phyloP scores from a whole-genome alignment of 176 grass and related monocot genomes.

The Carex parvula region DNA sequence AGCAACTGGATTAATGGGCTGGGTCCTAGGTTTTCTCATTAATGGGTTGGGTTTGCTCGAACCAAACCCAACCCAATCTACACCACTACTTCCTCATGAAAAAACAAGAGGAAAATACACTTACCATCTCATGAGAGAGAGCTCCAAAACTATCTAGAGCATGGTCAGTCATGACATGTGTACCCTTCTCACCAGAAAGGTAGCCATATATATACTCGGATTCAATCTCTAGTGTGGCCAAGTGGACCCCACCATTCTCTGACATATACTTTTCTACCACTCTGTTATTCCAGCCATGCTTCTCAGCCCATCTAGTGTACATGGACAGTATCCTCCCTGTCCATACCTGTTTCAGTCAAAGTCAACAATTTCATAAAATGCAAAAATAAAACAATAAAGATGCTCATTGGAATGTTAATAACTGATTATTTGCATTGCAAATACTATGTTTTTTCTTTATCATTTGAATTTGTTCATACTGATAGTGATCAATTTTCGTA shows the following conservation, averaged over 20 bases:
- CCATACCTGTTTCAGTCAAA: slow-evolving; percentile 50
- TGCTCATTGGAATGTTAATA: neutral
- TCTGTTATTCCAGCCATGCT: slow-evolving; percentile 67
- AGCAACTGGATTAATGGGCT: neutral
- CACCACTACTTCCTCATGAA: neutral
- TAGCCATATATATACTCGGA: slow-evolving; percentile 86
- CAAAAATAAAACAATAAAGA: slow-evolving; percentile 5
- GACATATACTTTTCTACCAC: slow-evolving; percentile 50
- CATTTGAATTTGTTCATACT: neutral
- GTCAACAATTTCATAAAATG: slow-evolving; percentile 3
- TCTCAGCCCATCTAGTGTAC: slow-evolving; percentile 72
- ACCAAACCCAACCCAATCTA: neutral
- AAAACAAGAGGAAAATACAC: slow-evolving; percentile 18
- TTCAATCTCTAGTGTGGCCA: slow-evolving; percentile 66
- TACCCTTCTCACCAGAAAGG: slow-evolving; percentile 90
- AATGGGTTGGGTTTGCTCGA: too few species aligned
- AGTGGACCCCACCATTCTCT: slow-evolving; percentile 34
- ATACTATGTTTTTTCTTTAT: neutral
- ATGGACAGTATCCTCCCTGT: slow-evolving; percentile 66
- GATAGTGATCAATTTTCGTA: neutral
- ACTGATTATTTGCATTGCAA: neutral
- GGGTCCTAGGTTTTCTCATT: neutral
- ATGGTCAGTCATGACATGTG: slow-evolving; percentile 60
- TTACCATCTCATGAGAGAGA: slow-evolving; percentile 46
- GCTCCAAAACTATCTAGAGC: slow-evolving; percentile 34